phyloP scores from a whole-genome alignment of 768 basidiomycete species.

The Royoungia palumana region DNA sequence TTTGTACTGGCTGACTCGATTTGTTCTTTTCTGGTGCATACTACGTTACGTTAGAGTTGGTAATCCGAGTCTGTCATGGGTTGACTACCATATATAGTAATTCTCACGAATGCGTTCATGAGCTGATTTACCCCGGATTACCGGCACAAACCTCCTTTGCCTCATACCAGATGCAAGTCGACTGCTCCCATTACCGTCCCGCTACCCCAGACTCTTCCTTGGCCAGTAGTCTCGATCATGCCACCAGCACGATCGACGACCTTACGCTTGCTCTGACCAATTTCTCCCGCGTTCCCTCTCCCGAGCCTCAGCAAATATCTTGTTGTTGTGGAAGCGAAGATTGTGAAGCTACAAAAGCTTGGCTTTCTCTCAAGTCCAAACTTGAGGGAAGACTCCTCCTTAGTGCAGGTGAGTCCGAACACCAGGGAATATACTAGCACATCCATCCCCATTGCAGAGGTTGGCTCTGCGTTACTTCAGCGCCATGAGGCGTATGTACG shows the following conservation, averaged over 20 bases:
- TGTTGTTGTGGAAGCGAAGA: constrained; percentile 69
- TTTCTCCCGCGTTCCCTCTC: constrained; percentile 73
- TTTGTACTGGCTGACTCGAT: constrained; percentile 3
- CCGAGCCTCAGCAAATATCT: constrained; percentile 52
- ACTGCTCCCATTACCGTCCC: constrained; percentile 33
- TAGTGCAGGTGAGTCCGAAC: constrained; percentile 69
- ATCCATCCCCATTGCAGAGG: constrained; percentile 48
- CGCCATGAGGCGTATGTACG: constrained; percentile 85
- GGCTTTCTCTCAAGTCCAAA: constrained; percentile 62
- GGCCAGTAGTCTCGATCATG: constrained; percentile 48
- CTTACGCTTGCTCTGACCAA: constrained; percentile 68
- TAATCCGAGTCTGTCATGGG: constrained; percentile 5
- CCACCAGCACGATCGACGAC: constrained; percentile 70
- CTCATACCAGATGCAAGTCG: constrained; percentile 22
- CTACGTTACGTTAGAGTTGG: constrained; percentile 10
- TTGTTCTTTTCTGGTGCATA: not conserved
- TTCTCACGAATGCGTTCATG: constrained; percentile 16
- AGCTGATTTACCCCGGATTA: constrained; percentile 1
- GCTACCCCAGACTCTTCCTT: constrained; percentile 50
- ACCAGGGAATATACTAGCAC: not conserved
- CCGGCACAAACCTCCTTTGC: not conserved
- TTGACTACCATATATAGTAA: constrained; percentile 10
- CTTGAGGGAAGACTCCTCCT: constrained; percentile 76
- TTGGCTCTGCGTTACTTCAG: constrained; percentile 84
- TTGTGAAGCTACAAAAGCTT: constrained; percentile 62